Base-by-base conservation (phyloP, 2,329 filamentous ascomycete species). In the Ilyonectria robusta region DNA sequence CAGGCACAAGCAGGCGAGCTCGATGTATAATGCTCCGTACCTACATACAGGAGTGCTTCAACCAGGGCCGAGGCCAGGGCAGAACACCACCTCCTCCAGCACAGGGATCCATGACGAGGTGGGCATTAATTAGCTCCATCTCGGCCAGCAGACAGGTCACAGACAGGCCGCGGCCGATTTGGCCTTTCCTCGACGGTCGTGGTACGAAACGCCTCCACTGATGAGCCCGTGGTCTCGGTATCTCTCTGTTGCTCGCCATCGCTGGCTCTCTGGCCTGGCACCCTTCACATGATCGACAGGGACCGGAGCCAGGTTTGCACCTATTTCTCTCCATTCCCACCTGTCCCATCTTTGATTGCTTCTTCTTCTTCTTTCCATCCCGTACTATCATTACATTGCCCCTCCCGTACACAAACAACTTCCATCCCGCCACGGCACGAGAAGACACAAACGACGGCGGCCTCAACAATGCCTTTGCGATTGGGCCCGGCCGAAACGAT, bases 81-180 rank as follows among this genome's bases (percentile, higher is more conserved):
- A 42, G 40, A 19, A 42, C 40, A 42, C 40, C 40, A 42, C 40
- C 40, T n/a, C 17, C 40, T 42, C 40, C 55, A 31, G 26, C 33
- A 26, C 42, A 37, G 7, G 42, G 35, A 56, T 37, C 33, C 19
- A 35, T 50, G 57, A 53, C 48, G 48, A 54, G 48, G 48, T 37
- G 59, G 59, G 59, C 59, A 61, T 48, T 61, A 61, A 23, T 50
- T 55, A 55, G 37, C 58, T 50, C 50, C 59, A 62, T 55, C 51
- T 62, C n/a, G 40, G 47, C 50, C 48, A 55, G 31, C 59, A 48
- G 58, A 29, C 48, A 54, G 48, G 29, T 8, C 47, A 35, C 29
- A 37, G 11, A 21, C 60, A 31, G 60, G 47, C 31, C 17, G 13
- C 31, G 42, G 17, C 23, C 60, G 51, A 57, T 42, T 62, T 33